Conservation (phyloP, 768 basidiomycete genomes). For the Suillus variegatus region DNA sequence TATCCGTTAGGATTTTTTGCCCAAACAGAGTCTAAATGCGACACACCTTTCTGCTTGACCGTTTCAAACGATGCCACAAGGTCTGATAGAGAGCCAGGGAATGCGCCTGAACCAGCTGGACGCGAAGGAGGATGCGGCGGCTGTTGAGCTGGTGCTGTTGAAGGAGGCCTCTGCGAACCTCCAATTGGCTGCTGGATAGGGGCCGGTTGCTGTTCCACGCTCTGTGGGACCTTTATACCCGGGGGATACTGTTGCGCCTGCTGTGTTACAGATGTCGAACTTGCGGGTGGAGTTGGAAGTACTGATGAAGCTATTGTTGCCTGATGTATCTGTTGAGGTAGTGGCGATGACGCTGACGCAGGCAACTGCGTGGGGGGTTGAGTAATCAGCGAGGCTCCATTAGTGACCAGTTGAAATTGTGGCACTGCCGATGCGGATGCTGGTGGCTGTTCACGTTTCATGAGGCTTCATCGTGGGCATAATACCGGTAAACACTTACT, state of each 20-base stretch:
- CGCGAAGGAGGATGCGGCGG: conserved; percentile 37
- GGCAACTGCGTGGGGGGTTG: conserved; percentile 30
- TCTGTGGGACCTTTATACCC: conserved; percentile 59
- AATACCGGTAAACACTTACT: conserved; percentile 36
- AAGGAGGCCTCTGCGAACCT: conserved; percentile 54
- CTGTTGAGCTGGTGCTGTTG: conserved; percentile 48
- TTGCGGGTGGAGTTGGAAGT: conserved; percentile 17
- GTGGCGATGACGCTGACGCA: conserved; percentile 45
- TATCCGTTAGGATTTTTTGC: conserved; percentile 5
- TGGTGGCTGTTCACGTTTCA: conserved; percentile 36
- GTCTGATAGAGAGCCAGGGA: conserved; percentile 88
- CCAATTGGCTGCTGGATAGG: conserved; percentile 34
- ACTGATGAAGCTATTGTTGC: conserved; percentile 13
- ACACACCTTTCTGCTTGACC: conserved; percentile 92
- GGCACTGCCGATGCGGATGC: conserved; percentile 35
- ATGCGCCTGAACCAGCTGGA: conserved; percentile 46
- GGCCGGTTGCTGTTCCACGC: conserved; percentile 38
- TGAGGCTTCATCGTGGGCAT: conserved; percentile 18
- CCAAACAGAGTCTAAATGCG: not conserved
- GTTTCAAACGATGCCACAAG: conserved; percentile 93
- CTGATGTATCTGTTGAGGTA: conserved; percentile 51
- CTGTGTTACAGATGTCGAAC: conserved; percentile 32
- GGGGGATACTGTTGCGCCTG: conserved; percentile 63
- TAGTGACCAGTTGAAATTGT: conserved; percentile 37
- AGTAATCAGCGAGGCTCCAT: conserved; percentile 31